phyloP scores from a whole-genome alignment of 192 early-diverging fungal genomes.

The Phycomyces blakesleeanus region DNA sequence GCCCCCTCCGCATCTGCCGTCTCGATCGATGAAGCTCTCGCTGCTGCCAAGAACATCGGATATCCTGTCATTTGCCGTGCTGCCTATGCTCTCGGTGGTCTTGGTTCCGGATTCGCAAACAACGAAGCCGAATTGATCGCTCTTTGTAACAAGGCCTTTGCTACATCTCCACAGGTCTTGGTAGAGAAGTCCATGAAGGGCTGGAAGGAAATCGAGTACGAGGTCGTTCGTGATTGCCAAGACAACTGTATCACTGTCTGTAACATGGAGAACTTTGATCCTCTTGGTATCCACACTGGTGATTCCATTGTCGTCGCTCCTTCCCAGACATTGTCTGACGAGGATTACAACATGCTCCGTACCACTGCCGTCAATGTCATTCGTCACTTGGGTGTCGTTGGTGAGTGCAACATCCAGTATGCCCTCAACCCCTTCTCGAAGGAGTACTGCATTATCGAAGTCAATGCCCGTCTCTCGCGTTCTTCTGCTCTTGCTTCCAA shows the following conservation, averaged over 20 bases:
- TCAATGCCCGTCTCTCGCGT: conserved; percentile 94
- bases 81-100: conserved; percentile 92
- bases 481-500: conserved; percentile 91
- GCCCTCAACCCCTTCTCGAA: conserved; percentile 92
- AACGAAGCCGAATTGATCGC: conserved; percentile 78
- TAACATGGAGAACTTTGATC: conserved; percentile 99
- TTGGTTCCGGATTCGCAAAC: conserved; percentile 95
- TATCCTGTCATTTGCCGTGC: conserved; percentile 96
- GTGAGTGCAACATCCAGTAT: conserved; percentile 99
- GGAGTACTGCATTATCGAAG: conserved; percentile 99
- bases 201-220: conserved; percentile 99
- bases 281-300: conserved; percentile 97
- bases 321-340: conserved; percentile 93
- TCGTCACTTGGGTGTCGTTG: conserved; percentile 96
- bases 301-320: conserved; percentile 99
- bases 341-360: conserved; percentile 98
- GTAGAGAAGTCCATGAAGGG: conserved; percentile 98
- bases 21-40: conserved; percentile 81
- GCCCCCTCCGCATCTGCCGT: conserved; percentile 82
- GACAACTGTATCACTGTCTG: conserved; percentile 99
- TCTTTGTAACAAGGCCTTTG: conserved; percentile 85
- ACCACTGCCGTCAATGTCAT: conserved; percentile 95
- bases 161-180: conserved; percentile 87
- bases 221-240: conserved; percentile 91
- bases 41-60: conserved; percentile 83